These are phyloP conservation scores for Chlamydomonas applanata DNA, from an alignment of 139 green algal genomes.

Conservation along the genomic window DNA sequence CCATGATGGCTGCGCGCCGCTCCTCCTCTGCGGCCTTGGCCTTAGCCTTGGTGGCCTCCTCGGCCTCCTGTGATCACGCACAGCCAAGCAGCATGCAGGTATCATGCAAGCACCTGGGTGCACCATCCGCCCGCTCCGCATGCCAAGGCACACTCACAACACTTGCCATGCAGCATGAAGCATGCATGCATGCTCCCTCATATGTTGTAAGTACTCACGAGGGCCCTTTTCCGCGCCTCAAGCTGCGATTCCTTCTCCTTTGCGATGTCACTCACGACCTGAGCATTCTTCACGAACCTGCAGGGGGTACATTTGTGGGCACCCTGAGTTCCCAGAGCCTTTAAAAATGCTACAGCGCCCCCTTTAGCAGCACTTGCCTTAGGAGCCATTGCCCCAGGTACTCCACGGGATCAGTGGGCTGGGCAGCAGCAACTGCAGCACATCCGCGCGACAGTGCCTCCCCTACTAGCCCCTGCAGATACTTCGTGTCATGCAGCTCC, in stretches of 20 bases:
- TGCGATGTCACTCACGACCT: slow-evolving; percentile 41
- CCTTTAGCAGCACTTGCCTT: slow-evolving; percentile 33
- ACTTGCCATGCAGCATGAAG: too few species aligned
- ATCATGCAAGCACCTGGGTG: too few species aligned
- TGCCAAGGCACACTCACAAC: too few species aligned
- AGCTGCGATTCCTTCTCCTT: slow-evolving; percentile 25
- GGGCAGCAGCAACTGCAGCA: slow-evolving; percentile 24
- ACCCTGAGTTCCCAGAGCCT: neutral
- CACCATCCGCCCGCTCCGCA: too few species aligned
- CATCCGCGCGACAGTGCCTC: slow-evolving; percentile 42
- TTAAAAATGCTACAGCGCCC: neutral
- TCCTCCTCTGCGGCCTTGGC: slow-evolving; percentile 10
- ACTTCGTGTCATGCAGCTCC: slow-evolving; percentile 28
- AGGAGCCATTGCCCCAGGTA: slow-evolving; percentile 47
- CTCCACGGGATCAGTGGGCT: slow-evolving; percentile 50
- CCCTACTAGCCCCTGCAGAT: slow-evolving; percentile 41
- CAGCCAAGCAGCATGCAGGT: too few species aligned
- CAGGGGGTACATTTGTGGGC: neutral
- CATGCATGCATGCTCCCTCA: too few species aligned
- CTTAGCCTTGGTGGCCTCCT: neutral
- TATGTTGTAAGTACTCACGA: slow-evolving; percentile 24
- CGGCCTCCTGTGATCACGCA: slow-evolving; percentile 23
- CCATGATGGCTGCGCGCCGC: slow-evolving; percentile 10
- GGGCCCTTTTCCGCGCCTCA: slow-evolving; percentile 23
- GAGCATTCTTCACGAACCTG: slow-evolving; percentile 51